Evolutionary conservation across 225 moss, liverwort and hornwort species (phyloP), one percentile per base, ranked within the genome.

Genomic region (Lunularia cruciata): DNA sequence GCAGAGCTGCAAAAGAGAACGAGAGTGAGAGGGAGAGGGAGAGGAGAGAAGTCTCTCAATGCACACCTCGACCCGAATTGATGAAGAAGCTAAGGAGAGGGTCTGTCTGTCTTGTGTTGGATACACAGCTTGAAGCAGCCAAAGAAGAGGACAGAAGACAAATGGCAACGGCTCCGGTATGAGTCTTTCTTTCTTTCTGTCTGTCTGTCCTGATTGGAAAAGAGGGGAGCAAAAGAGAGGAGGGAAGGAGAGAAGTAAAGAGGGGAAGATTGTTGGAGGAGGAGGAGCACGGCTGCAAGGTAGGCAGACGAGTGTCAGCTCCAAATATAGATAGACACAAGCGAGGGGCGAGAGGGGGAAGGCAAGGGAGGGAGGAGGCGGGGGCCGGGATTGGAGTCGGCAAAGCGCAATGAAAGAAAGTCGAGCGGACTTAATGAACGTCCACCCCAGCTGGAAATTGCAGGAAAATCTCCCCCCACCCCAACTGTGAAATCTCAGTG

Each of bases 71-170:
- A 59, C 38, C 2, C 35, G 8, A 30, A 59, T 9, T 60, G 34
- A 6, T 35, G 34, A 35, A 33, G n/a, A n/a, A n/a, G n/a, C n/a
- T n/a, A n/a, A n/a, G 22, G 4, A 2, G 60, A 14, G 35, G 8
- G 33, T 60, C 11, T 5, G 19, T 36, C 12, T 60, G 35, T 60
- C 37, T n/a, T 19, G 37, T 37, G 59, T 35, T 36, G 1, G 37
- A 38, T 23, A 31, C 18, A 39, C 60, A 60, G 20, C 37, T 20
- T 11, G 37, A 32, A 37, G 40, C 51, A 53, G 25, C 2, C 25
- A 34, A 25, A 45, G 68, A 69, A 47, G 69, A 34, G 54, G 56
- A 68, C 37, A 48, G 70, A 47, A 56, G 71, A 65, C 65, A 71
- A 76, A 61, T 61, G 23, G 26, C 61, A 61, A 40, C 38, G 61